Conservation (phyloP, 2,329 filamentous ascomycete genomes). For the Hypocreales sp. region DNA sequence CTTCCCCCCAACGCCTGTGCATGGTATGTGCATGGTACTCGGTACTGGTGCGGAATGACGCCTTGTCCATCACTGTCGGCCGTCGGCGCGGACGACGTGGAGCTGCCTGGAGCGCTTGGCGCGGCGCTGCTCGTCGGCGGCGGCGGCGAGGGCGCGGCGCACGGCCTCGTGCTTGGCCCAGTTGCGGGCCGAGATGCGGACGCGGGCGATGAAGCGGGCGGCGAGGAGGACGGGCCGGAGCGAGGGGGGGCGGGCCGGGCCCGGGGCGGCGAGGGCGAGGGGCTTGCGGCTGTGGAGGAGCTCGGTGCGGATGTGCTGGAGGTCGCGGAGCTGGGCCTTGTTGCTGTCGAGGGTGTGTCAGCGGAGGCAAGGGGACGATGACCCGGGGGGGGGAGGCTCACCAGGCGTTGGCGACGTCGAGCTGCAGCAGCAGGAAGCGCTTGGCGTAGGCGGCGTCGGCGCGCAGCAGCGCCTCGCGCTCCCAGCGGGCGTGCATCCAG, state of each 20-base stretch:
- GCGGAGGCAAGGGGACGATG: slow-evolving; percentile 3
- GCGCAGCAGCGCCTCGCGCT: slow-evolving; percentile 67
- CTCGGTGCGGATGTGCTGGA: slow-evolving; percentile 56
- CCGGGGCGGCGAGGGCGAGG: slow-evolving; percentile 13
- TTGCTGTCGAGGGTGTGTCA: no score
- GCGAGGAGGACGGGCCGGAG: slow-evolving; percentile 29
- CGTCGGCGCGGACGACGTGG: slow-evolving; percentile 18
- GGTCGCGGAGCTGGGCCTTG: slow-evolving; percentile 73
- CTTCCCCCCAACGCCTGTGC: no score
- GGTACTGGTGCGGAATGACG: no score
- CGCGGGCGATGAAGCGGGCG: slow-evolving; percentile 36
- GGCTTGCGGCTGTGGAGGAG: slow-evolving; percentile 22
- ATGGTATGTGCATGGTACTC: no score
- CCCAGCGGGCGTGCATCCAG: slow-evolving; percentile 71
- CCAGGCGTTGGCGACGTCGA: slow-evolving; percentile 81
- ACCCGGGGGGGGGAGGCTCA: no score
- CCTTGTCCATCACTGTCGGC: no score
- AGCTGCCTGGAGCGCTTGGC: slow-evolving; percentile 25
- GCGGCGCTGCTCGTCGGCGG: slow-evolving; percentile 29
- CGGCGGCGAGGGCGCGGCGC: slow-evolving; percentile 30
- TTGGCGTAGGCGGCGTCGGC: slow-evolving; percentile 76
- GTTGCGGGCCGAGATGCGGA: slow-evolving; percentile 27
- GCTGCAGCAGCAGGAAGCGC: slow-evolving; percentile 61
- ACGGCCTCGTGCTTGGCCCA: slow-evolving; percentile 38
- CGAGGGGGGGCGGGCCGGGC: slow-evolving; percentile 9